Percentiles rank a stretch among this genome's conserved stretches.
Evolutionary conservation across 768 basidiomycete species (phyloP).

Genomic region (Dioszegia hungarica): DNA sequence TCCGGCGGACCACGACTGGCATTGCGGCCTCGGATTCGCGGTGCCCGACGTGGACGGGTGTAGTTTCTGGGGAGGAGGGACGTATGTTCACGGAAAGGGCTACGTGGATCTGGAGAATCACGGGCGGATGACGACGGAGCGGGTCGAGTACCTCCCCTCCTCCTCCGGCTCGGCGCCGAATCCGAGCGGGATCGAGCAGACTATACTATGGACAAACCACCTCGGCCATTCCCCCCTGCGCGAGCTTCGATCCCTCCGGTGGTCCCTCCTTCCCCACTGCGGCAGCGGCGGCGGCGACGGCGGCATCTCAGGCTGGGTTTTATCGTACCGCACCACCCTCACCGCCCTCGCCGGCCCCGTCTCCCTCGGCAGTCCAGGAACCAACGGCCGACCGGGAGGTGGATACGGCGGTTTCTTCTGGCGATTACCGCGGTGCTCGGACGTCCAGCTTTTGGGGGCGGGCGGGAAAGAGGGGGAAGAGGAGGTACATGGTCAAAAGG

Average conservation of each 20-base stretch:
- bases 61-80: constrained; percentile 15
- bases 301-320: constrained; percentile 1
- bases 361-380: constrained; percentile 12
- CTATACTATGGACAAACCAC: neutral
- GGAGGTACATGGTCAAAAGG: neutral
- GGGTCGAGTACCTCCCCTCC: neutral
- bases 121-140: constrained; percentile 3
- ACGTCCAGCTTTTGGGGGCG: neutral
- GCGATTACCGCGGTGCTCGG: constrained; percentile 12
- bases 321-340: neutral
- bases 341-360: constrained; percentile 1
- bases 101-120: constrained; percentile 14
- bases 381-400: constrained; percentile 5
- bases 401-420: constrained; percentile 15
- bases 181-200: neutral
- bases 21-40: constrained; percentile 8
- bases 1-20: constrained; percentile 16
- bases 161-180: neutral
- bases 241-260: neutral
- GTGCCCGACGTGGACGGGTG: constrained; percentile 14
- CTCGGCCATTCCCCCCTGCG: neutral
- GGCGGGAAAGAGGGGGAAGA: constrained; percentile 7
- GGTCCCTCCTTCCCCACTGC: neutral
- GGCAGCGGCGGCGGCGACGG: too few relatives aligned
- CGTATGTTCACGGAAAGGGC: constrained; percentile 8